Evolutionary conservation across 805 yeast species (phyloP).

Genomic region (Candida tallmaniae): DNA sequence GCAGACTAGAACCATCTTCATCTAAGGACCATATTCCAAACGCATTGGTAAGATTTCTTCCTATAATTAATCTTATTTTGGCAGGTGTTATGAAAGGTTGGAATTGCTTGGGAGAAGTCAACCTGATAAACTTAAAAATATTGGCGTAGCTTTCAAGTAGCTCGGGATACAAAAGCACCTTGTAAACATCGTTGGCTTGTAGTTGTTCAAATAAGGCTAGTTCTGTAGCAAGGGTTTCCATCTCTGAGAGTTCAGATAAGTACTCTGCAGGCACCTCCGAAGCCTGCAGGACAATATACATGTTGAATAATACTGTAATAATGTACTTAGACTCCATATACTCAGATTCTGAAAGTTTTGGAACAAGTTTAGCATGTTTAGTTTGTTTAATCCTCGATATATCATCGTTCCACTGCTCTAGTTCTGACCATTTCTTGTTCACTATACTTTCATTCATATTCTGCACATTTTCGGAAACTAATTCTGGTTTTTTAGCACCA

Average conservation of each 20-base stretch:
- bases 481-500: conserved; percentile 21
- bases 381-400: conserved; percentile 29
- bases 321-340: conserved; percentile 49
- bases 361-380: conserved; percentile 32
- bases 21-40: conserved; percentile 60
- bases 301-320: conserved; percentile 31
- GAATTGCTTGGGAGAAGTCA: conserved; percentile 32
- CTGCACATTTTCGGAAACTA: conserved; percentile 17
- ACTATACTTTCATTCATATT: conserved; percentile 13
- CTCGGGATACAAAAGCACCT: conserved; percentile 43
- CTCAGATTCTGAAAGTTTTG: conserved; percentile 49
- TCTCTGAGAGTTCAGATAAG: neutral
- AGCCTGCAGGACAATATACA: conserved; percentile 14
- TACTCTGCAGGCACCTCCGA: neutral
- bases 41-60: conserved; percentile 61
- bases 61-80: conserved; percentile 44
- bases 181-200: conserved; percentile 50
- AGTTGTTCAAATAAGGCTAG: conserved; percentile 32
- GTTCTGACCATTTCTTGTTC: conserved; percentile 33
- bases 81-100: conserved; percentile 34
- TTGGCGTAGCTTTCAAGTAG: conserved; percentile 43
- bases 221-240: conserved; percentile 14
- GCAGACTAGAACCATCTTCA: conserved; percentile 19
- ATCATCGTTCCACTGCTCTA: conserved; percentile 33
- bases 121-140: conserved; percentile 44